Evolutionary conservation across 768 basidiomycete species (phyloP).

Genomic region (Auriculariales sp.): DNA sequence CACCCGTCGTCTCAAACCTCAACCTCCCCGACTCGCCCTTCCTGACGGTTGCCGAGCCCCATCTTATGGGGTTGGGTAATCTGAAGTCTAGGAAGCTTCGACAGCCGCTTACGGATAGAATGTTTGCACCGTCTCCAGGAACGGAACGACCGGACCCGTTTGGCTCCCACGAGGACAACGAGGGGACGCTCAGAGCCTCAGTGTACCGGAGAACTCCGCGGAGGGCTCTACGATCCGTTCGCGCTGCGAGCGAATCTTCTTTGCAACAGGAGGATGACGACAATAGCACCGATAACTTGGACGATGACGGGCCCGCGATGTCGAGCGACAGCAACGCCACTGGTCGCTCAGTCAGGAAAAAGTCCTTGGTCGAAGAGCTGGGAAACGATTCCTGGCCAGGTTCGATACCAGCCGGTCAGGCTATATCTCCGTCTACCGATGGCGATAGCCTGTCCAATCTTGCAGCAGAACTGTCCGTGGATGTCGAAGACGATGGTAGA

Average conservation of each 20-base stretch:
- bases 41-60: neutral
- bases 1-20: neutral
- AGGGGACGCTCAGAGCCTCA: neutral
- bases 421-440: no score
- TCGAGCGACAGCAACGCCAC: constrained; percentile 15
- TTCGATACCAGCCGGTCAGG: constrained; percentile 28
- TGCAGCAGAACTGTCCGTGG: no score
- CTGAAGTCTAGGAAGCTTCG: neutral
- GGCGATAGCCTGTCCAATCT: no score
- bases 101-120: neutral
- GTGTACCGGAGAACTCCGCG: neutral
- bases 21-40: neutral
- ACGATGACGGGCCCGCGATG: constrained; percentile 17
- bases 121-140: neutral
- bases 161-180: neutral
- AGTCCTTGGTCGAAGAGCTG: constrained; percentile 16
- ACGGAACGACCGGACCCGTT: no score
- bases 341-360: no score
- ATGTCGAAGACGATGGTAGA: no score
- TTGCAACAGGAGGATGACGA: no score
- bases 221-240: no score
- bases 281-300: no score
- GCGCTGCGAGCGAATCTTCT: no score
- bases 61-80: neutral
- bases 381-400: constrained; percentile 47